Conservation (phyloP, 2,329 filamentous ascomycete genomes). For the Colletotrichum noveboracense region DNA sequence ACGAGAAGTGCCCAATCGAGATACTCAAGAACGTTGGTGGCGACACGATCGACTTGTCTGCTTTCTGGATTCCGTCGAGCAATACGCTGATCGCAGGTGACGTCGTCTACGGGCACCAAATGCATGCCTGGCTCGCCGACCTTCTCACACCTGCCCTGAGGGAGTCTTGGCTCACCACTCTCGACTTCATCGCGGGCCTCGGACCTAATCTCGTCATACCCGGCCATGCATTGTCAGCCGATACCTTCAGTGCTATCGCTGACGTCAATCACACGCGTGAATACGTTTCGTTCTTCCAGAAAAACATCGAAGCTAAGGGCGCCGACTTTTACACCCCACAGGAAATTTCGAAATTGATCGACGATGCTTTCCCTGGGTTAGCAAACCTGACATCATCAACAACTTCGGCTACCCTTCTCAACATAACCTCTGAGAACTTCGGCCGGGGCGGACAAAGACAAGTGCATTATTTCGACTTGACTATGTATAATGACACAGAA, state of each 20-base stretch:
- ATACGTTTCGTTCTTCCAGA: slow-evolving; percentile 8
- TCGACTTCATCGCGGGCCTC: slow-evolving; percentile 4
- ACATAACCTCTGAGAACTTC: slow-evolving; percentile 12
- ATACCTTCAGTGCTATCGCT: not conserved
- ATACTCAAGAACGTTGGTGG: not conserved
- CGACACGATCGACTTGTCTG: slow-evolving; percentile 4
- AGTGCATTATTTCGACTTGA: not conserved
- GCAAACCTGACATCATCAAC: not conserved
- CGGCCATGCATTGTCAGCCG: not conserved
- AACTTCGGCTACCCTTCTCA: not conserved
- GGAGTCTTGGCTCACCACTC: not conserved
- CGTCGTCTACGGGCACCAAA: slow-evolving; percentile 6
- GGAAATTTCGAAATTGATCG: not conserved
- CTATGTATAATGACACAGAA: not conserved
- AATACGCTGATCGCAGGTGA: slow-evolving; percentile 8
- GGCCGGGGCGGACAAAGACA: not conserved
- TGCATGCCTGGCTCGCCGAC: slow-evolving; percentile 18
- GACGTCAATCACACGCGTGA: slow-evolving; percentile 1
- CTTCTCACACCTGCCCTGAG: slow-evolving; percentile 5
- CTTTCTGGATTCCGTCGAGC: slow-evolving; percentile 11
- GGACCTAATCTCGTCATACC: not conserved
- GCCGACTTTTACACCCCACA: not conserved
- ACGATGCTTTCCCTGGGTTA: not conserved
- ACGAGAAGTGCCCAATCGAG: slow-evolving; percentile 2
- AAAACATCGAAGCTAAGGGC: slow-evolving; percentile 11